A percentile compares a stretch with the other conserved stretches of the same genome.
These are phyloP conservation scores for Acanthamoeba pearcei DNA, from an alignment of 208 protist genomes.

Conservation along the genomic window DNA sequence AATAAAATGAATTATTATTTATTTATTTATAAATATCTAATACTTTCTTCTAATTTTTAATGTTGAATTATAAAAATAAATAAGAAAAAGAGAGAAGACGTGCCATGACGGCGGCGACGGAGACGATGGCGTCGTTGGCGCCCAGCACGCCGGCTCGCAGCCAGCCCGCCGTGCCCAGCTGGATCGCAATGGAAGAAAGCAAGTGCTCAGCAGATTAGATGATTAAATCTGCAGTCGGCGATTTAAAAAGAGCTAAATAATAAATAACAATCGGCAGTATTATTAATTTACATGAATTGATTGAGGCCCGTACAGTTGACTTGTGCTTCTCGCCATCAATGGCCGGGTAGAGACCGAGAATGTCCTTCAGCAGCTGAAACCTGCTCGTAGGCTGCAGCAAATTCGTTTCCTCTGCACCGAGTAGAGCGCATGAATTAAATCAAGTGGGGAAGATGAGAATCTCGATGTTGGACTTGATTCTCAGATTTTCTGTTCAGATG, in stretches of 20 bases:
- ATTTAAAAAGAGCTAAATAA: neutral
- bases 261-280: neutral
- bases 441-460: too few relatives aligned
- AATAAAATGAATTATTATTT: too few relatives aligned
- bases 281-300: neutral
- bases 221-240: too few relatives aligned
- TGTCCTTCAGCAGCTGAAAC: neutral
- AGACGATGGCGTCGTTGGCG: slow-evolving; percentile 73
- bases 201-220: too few relatives aligned
- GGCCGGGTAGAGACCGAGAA: slow-evolving; percentile 8
- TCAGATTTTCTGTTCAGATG: too few relatives aligned
- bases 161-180: slow-evolving; percentile 30
- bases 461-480: too few relatives aligned
- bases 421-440: neutral
- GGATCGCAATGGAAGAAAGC: neutral
- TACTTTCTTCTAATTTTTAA: neutral
- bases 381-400: neutral
- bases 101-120: slow-evolving; percentile 61
- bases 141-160: slow-evolving; percentile 73
- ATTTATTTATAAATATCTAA: neutral
- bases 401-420: neutral
- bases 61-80: too few relatives aligned
- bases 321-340: slow-evolving; percentile 44
- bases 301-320: neutral
- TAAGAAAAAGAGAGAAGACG: neutral